Evolutionary conservation across 306 rosid species (phyloP).

Genomic region (Acacia crassicarpa): DNA sequence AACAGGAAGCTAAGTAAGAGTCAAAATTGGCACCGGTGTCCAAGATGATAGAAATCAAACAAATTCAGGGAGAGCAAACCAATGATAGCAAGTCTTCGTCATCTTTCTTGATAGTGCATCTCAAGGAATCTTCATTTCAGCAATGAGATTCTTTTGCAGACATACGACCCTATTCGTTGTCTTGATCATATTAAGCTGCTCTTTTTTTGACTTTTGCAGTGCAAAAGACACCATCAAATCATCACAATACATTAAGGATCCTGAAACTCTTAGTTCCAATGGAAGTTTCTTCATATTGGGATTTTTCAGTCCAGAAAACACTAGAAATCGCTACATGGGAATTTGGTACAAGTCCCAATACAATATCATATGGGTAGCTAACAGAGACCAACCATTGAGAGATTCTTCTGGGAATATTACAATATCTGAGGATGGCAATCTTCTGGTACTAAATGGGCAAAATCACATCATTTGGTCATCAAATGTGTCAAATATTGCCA

Average conservation of each 20-base stretch:
- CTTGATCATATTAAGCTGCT: not conserved
- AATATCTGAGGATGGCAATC: not conserved
- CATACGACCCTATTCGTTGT: not conserved
- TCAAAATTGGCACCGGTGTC: not conserved
- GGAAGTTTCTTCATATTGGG: not conserved
- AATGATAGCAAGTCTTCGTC: not conserved
- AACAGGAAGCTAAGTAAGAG: not conserved
- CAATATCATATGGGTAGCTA: not conserved
- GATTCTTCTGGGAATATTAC: not conserved
- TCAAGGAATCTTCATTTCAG: not conserved
- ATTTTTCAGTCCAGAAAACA: not conserved
- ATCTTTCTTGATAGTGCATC: not conserved
- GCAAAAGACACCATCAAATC: not conserved
- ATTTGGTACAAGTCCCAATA: not conserved
- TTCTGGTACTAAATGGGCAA: not conserved
- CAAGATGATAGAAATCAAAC: not conserved
- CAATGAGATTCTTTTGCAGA: not conserved
- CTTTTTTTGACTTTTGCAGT: not conserved
- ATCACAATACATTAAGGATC: not conserved
- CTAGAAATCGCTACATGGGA: not conserved
- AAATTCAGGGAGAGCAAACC: not conserved
- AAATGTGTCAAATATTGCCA: not conserved
- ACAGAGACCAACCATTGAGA: not conserved
- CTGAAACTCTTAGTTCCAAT: not conserved
- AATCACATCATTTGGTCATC: not conserved